These are phyloP conservation scores for Lophium mytilinum DNA, from an alignment of 495 filamentous ascomycete species.

Conservation along the genomic window DNA sequence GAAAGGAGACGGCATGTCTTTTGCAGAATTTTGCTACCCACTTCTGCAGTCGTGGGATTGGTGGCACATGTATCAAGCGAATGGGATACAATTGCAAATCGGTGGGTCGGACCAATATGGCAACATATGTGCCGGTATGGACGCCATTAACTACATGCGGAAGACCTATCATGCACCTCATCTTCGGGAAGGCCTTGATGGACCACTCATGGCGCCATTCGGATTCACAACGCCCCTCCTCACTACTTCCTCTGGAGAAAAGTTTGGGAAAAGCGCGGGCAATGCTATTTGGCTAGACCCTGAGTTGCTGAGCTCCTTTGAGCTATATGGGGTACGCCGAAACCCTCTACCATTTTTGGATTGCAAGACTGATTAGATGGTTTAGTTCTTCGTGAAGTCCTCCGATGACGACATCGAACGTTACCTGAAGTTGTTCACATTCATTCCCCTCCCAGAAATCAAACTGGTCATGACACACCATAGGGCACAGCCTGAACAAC, in stretches of 20 bases:
- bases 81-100: constrained; percentile 70
- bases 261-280: constrained; percentile 91
- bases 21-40: constrained; percentile 89
- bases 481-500: constrained; percentile 52
- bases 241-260: constrained; percentile 74
- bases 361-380: neutral
- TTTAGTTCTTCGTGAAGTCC: constrained; percentile 75
- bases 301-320: constrained; percentile 69
- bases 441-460: constrained; percentile 63
- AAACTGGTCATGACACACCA: constrained; percentile 58
- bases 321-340: constrained; percentile 67
- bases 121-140: constrained; percentile 88
- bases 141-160: constrained; percentile 63
- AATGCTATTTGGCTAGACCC: constrained; percentile 91
- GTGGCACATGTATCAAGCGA: constrained; percentile 64
- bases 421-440: constrained; percentile 86
- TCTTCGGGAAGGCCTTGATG: constrained; percentile 21
- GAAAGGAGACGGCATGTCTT: constrained; percentile 82
- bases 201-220: constrained; percentile 44
- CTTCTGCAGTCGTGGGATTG: constrained; percentile 96
- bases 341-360: too few relatives aligned
- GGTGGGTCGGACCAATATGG: constrained; percentile 94
- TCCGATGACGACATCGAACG: constrained; percentile 70
- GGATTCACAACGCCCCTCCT: constrained; percentile 87
- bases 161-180: constrained; percentile 38